Evolutionary conservation across 1,284 basidiomycete species (phyloP).

Genomic region (Naganishia liquefaciens): DNA sequence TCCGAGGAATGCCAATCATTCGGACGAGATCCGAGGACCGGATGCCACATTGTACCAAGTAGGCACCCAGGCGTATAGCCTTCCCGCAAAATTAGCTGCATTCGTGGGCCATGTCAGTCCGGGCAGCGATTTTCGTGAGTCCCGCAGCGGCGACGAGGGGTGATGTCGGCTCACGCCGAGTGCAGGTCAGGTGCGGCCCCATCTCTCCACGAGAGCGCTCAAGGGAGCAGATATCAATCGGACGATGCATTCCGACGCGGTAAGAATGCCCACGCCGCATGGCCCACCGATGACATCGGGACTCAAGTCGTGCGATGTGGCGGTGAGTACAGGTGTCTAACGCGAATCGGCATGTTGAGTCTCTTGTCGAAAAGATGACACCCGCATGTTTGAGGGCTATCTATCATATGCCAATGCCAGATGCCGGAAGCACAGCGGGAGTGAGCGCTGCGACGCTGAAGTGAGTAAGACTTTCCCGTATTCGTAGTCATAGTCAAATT

Average conservation of each 20-base stretch:
- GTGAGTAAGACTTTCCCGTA: neutral
- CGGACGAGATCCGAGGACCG: neutral
- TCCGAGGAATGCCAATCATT: neutral
- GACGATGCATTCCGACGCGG: constrained; percentile 18
- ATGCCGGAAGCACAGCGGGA: neutral
- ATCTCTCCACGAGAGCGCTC: neutral
- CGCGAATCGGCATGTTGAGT: neutral
- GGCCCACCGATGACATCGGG: constrained; percentile 9
- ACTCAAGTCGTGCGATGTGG: constrained; percentile 14
- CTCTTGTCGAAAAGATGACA: neutral
- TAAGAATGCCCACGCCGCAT: neutral
- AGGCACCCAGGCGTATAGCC: constrained; percentile 6
- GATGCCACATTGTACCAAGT: constrained; percentile 10
- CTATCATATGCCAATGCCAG: constrained; percentile 19
- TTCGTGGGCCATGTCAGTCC: constrained; percentile 22
- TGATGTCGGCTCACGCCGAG: too few relatives aligned
- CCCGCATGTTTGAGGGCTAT: constrained; percentile 20
- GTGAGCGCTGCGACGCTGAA: constrained; percentile 5
- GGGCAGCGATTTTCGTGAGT: constrained; percentile 23
- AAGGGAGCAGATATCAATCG: neutral
- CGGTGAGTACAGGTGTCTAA: neutral
- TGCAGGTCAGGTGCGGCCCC: constrained; percentile 12
- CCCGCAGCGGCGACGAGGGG: too few relatives aligned
- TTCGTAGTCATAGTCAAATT: neutral
- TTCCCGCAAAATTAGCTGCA: constrained; percentile 7